Percentiles rank a stretch among this genome's conserved stretches.
Evolutionary conservation across 192 early-diverging fungal species (phyloP).

Genomic region (Mortierella alpina): DNA sequence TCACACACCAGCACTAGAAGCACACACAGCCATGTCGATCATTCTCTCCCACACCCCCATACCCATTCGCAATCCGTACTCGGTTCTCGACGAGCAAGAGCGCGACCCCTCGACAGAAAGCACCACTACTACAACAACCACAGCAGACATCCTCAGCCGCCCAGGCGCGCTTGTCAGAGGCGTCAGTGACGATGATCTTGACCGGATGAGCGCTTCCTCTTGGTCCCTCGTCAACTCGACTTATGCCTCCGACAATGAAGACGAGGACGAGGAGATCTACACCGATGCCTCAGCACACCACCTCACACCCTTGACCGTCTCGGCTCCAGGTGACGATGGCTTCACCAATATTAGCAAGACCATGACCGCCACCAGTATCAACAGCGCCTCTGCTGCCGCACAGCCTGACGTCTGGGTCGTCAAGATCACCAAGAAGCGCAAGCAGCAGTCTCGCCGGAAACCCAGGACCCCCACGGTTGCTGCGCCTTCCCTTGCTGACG

Average conservation of each 20-base stretch:
- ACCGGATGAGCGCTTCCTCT: slow-evolving; percentile 19
- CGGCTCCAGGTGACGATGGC: slow-evolving; percentile 12
- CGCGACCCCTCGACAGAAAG: background rate
- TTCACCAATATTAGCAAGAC: slow-evolving; percentile 50
- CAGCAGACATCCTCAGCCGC: background rate
- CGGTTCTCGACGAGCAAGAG: slow-evolving; percentile 19
- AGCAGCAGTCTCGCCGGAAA: background rate
- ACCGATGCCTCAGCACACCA: slow-evolving; percentile 3
- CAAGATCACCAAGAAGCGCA: slow-evolving; percentile 29
- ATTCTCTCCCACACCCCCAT: slow-evolving; percentile 23
- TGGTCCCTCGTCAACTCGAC: slow-evolving; percentile 48
- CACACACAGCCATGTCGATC: slow-evolving; percentile 20
- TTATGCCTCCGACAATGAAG: slow-evolving; percentile 26
- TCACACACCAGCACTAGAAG: background rate
- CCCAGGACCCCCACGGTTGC: background rate
- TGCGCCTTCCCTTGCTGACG: slow-evolving; percentile 11
- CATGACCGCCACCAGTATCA: slow-evolving; percentile 35
- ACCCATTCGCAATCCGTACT: slow-evolving; percentile 38
- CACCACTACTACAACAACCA: background rate
- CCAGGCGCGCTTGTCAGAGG: slow-evolving; percentile 8
- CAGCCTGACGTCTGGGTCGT: slow-evolving; percentile 36
- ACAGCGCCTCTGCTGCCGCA: slow-evolving; percentile 24
- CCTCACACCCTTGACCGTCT: slow-evolving; percentile 21
- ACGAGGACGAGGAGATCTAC: slow-evolving; percentile 20
- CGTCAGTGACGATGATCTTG: slow-evolving; percentile 19